Evolutionary conservation across 768 basidiomycete species (phyloP), one percentile per base, ranked within the genome.

Genomic region (Pulveroboletus sp.): DNA sequence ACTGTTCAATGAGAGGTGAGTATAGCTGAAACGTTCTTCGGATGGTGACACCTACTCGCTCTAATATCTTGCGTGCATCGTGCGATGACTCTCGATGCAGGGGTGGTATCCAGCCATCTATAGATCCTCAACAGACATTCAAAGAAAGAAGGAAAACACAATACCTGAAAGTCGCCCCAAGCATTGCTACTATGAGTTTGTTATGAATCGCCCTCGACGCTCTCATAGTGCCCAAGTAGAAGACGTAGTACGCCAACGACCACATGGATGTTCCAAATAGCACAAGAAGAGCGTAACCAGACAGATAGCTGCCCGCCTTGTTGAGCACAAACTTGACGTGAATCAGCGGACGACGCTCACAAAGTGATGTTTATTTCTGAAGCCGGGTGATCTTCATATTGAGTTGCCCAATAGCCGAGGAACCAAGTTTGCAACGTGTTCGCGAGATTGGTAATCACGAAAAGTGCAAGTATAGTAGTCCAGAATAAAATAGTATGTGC

Each of bases 81-180:
- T 15, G 42, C 31, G 4, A 48, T 35, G 2, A 48, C 11, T 32
- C 41, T 48, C 4, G 47, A 48, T 15, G 32, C 24, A 8, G 47
- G 26, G 10, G 47, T 46, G 11, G 14, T 46, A 28, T 48, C 47
- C 3, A 48, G 17, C 47, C 47, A 46, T 14, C 47, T 48, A 17
- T 6, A 14, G 12, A 7, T 2, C 6, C 17, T 48, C 6, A 27
- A n/a, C 15, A 27, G 2, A 9, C 3, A 14, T 4, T 14, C 6
- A 26, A 15, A 0, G 32, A 24, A 9, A 14, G 24, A 48, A 27
- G n/a, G 14, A n/a, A 39, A 2, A 18, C 3, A 2, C 8, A 1
- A 27, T 35, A 48, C 47, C 47, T 45, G 21, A 46, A 48, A 7
- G 47, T 48, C 47, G 31, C 44, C 39, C 47, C 40, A 10, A 48